phyloP scores from a whole-genome alignment of 1,284 basidiomycete species.

The Melampsora americana region DNA sequence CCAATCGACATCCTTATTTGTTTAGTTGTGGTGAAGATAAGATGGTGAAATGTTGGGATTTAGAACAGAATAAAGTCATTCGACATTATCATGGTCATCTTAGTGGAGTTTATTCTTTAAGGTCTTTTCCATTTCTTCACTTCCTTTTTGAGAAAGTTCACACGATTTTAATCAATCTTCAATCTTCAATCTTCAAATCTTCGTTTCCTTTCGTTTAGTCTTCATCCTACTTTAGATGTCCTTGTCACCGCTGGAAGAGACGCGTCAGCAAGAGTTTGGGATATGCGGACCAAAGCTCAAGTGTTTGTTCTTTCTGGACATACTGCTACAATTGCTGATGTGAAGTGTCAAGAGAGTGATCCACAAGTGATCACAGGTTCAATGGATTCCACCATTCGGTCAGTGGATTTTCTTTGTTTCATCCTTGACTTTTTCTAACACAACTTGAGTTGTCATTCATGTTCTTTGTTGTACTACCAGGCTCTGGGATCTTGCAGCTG shows the following conservation, averaged over 20 bases:
- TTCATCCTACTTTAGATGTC: conserved; percentile 93
- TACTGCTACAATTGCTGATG: conserved; percentile 87
- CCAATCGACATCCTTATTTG: conserved; percentile 86
- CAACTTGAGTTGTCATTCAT: neutral
- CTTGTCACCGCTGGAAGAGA: conserved; percentile 93
- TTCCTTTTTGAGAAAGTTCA: too few relatives aligned
- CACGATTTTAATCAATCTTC: too few relatives aligned
- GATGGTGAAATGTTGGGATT: conserved; percentile 99
- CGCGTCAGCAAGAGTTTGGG: conserved; percentile 94
- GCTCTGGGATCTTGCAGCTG: conserved; percentile 97
- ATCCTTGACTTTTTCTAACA: too few relatives aligned
- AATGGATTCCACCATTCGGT: conserved; percentile 95
- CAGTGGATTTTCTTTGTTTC: too few relatives aligned
- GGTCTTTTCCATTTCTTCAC: conserved; percentile 50
- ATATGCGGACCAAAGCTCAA: conserved; percentile 95
- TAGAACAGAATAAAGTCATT: conserved; percentile 98
- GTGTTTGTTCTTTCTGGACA: conserved; percentile 91
- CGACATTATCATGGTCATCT: conserved; percentile 96
- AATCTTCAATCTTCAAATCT: too few relatives aligned
- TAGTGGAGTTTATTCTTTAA: conserved; percentile 87
- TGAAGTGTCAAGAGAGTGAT: conserved; percentile 91
- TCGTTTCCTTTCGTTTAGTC: conserved; percentile 54
- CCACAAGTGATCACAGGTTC: conserved; percentile 96
- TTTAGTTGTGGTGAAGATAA: conserved; percentile 98
- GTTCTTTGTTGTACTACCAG: conserved; percentile 56